phyloP scores from a whole-genome alignment of 2,329 filamentous ascomycete genomes.

The Diaporthe sp. region DNA sequence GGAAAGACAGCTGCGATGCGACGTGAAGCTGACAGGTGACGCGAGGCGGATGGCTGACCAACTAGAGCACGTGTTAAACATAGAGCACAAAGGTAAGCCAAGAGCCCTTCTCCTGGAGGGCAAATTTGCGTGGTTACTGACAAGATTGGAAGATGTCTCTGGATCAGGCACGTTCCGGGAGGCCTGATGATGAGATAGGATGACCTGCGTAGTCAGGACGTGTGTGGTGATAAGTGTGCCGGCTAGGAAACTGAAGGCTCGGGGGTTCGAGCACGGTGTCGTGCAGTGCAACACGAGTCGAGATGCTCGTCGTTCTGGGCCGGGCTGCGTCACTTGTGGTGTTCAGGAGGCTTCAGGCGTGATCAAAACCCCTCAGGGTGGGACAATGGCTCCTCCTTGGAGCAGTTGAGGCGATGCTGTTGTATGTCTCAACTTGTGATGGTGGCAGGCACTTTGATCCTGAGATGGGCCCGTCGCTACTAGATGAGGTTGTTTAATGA shows the following conservation, averaged over 20 bases:
- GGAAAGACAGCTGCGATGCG: slow-evolving; percentile 25
- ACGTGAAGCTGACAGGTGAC: slow-evolving; percentile 38
- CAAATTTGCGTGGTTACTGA: slow-evolving; percentile 33
- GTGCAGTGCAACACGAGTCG: not conserved
- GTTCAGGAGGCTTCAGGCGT: not conserved
- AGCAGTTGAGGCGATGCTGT: not conserved
- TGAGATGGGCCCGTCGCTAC: not conserved
- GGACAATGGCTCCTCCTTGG: not conserved
- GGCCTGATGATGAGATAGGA: not conserved
- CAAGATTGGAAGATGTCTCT: slow-evolving; percentile 25
- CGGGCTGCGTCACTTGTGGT: slow-evolving; percentile 12
- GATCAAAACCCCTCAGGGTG: not conserved
- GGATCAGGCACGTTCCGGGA: not conserved
- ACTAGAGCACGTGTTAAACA: slow-evolving; percentile 23
- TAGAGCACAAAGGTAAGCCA: slow-evolving; percentile 28
- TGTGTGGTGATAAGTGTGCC: not conserved
- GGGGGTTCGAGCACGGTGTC: not conserved
- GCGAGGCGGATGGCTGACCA: slow-evolving; percentile 30
- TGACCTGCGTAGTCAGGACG: not conserved
- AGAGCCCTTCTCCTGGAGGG: not conserved
- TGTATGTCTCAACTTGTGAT: not conserved
- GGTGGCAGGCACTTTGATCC: not conserved
- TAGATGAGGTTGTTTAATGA: not conserved
- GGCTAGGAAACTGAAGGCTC: not conserved
- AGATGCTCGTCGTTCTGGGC: not conserved